Evolutionary conservation across 257 asterid species (phyloP).

Genomic region (Nicotiana noctiflora): DNA sequence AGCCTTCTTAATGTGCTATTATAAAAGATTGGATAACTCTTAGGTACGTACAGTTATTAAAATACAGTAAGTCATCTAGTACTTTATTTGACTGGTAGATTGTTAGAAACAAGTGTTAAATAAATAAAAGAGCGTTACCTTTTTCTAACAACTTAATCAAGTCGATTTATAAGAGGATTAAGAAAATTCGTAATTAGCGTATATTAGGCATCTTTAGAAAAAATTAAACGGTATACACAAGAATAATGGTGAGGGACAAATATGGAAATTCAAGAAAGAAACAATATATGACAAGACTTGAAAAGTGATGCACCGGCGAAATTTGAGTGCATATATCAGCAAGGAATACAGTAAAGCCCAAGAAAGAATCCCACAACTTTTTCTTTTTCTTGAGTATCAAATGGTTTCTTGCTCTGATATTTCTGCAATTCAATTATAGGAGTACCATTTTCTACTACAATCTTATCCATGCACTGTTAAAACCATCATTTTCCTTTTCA

Average conservation of each 20-base stretch:
- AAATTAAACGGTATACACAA: neutral
- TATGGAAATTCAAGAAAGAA: neutral
- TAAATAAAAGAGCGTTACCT: no score
- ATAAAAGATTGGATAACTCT: neutral
- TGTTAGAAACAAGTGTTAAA: neutral
- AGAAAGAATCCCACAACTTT: constrained; percentile 26
- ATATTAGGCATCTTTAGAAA: no score
- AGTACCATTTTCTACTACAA: neutral
- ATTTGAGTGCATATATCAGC: constrained; percentile 16
- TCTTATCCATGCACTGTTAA: constrained; percentile 1
- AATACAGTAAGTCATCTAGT: neutral
- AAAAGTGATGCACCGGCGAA: constrained; percentile 17
- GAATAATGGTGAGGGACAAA: neutral
- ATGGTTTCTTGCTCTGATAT: neutral
- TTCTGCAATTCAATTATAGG: neutral
- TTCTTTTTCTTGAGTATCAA: neutral
- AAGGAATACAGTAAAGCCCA: constrained; percentile 23
- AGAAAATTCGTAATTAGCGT: no score
- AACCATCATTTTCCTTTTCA: neutral
- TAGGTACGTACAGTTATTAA: neutral
- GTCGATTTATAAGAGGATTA: no score
- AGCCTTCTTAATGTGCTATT: neutral
- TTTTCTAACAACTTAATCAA: no score
- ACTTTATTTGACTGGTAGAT: neutral
- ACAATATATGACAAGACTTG: constrained; percentile 17